Evolutionary conservation across 306 rosid species (phyloP), one percentile per base, ranked within the genome.

Genomic region (Quercus bicolor): DNA sequence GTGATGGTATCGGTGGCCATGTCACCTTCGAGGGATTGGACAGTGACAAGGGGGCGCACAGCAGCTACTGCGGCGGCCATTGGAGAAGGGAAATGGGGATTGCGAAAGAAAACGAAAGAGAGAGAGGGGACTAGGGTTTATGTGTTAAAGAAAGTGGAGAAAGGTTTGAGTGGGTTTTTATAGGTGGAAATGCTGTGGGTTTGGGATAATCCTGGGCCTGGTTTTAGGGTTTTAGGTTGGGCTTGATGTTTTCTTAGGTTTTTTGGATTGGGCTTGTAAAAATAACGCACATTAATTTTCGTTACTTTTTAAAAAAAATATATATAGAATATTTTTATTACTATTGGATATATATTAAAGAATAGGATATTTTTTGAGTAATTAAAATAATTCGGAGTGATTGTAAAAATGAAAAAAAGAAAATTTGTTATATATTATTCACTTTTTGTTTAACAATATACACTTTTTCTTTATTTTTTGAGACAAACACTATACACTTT

Each of bases 21-120:
- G 84, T 94, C 97, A 15, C 96, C 97, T 2, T 91, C 98, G 1
- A 94, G 73, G 70, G 84, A 2, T 21, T 91, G 97, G 5, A 94
- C 90, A 33, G 90, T 83, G 79, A 94, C 94, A 7, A 94, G 93
- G 0, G 98, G 98, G 0, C 98, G 96, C 1, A 88, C 92, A 2
- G 94, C 98, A 0, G 45, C 45, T 37, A 37, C 11, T 37, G 89
- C 85, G 76, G 92, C 91, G 60, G 93, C 97, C 91, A 87, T 91
- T 69, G 66, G 24, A 24, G 65, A 14, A 6, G 13, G n/a, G 20
- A 64, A 40, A 61, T 12, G 69, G 10, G 12, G 19, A 29, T 28
- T 11, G 70, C 56, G 43, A 19, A 1, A 4, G 31, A 1, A 52
- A 6, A 26, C 56, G 53, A 19, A 1, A 4, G 31, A 1, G 56